A percentile compares a stretch with the other conserved stretches of the same genome.
Evolutionary conservation across 164 flowering plant species (phyloP).

Genomic region (Piper longum): DNA sequence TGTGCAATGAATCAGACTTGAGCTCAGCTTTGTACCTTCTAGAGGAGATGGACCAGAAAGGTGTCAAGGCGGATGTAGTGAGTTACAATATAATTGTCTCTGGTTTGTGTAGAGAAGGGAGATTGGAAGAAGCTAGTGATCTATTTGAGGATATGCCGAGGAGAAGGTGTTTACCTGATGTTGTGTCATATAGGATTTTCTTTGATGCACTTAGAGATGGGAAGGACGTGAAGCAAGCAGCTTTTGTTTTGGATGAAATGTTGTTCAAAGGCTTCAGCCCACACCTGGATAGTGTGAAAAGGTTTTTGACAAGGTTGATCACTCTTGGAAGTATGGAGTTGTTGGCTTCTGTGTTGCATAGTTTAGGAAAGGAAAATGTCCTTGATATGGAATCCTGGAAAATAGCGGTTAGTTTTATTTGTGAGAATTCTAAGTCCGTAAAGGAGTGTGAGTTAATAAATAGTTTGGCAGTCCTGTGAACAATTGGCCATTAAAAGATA

Average conservation of each 20-base stretch:
- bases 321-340: slow-evolving; percentile 22
- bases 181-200: slow-evolving; percentile 42
- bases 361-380: slow-evolving; percentile 24
- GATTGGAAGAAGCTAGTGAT: slow-evolving; percentile 43
- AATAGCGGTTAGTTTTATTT: slow-evolving; percentile 17
- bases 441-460: slow-evolving; percentile 17
- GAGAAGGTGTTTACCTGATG: slow-evolving; percentile 56
- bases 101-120: slow-evolving; percentile 41
- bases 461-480: slow-evolving; percentile 10
- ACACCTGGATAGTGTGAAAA: slow-evolving; percentile 17
- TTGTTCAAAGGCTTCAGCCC: slow-evolving; percentile 43
- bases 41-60: slow-evolving; percentile 30
- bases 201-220: slow-evolving; percentile 44
- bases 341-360: slow-evolving; percentile 19
- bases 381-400: slow-evolving; percentile 34
- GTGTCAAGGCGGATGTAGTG: slow-evolving; percentile 48
- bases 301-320: slow-evolving; percentile 28
- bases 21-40: slow-evolving; percentile 30
- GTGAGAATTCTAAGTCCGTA: slow-evolving; percentile 11
- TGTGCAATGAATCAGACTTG: slow-evolving; percentile 41
- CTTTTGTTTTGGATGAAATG: slow-evolving; percentile 62
- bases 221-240: slow-evolving; percentile 40
- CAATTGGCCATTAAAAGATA: not conserved
- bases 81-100: slow-evolving; percentile 43
- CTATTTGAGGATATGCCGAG: slow-evolving; percentile 68